These are phyloP conservation scores for Xylariaceae sp. DNA, from an alignment of 2,329 filamentous ascomycete species.

Conservation along the genomic window DNA sequence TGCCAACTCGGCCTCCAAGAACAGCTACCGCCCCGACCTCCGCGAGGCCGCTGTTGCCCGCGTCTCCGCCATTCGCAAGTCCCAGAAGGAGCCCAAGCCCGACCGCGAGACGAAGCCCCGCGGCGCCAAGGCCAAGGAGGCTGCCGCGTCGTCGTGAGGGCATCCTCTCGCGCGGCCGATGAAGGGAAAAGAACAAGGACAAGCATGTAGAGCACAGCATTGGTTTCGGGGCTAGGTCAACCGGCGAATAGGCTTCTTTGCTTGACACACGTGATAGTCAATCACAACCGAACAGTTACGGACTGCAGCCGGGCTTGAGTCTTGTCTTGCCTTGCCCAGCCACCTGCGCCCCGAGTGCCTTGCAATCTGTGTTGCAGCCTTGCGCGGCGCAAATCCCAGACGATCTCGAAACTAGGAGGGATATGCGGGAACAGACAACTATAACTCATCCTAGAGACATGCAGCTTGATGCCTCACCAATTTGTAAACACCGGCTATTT, in stretches of 20 bases:
- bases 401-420: no score
- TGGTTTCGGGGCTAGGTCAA: constrained; percentile 11
- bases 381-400: no score
- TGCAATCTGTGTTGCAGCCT: no score
- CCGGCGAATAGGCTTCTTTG: constrained; percentile 14
- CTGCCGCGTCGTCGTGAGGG: constrained; percentile 41
- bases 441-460: no score
- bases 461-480: no score
- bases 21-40: constrained; percentile 76
- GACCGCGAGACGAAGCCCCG: constrained; percentile 65
- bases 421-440: no score
- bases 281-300: constrained; percentile 11
- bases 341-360: no score
- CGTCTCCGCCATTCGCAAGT: constrained; percentile 74
- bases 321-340: no score
- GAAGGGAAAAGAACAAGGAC: constrained; percentile 9
- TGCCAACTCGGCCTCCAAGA: constrained; percentile 74
- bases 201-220: constrained; percentile 12
- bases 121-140: constrained; percentile 73
- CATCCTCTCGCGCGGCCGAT: constrained; percentile 6
- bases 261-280: constrained; percentile 18
- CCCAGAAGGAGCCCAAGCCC: constrained; percentile 73
- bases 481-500: no score
- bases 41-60: constrained; percentile 74
- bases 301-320: no score